These are phyloP conservation scores for Hyaloscypha bicolor DNA, from an alignment of 495 filamentous ascomycete genomes.

Conservation along the genomic window DNA sequence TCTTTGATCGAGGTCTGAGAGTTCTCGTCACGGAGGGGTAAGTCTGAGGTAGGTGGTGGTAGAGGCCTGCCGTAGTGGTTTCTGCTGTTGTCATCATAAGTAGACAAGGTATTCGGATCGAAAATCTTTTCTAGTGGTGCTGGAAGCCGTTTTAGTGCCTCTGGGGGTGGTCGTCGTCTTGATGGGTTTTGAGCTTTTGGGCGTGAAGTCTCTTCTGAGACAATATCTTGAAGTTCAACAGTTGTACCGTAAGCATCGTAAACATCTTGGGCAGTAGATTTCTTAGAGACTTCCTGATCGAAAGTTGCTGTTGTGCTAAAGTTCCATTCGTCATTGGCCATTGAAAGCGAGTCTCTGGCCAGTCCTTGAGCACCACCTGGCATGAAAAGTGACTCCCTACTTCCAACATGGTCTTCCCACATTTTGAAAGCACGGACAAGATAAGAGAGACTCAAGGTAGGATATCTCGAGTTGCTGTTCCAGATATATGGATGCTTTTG, in stretches of 20 bases:
- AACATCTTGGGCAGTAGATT: conserved; percentile 47
- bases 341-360: conserved; percentile 35
- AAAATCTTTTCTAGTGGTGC: conserved; percentile 58
- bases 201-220: conserved; percentile 19
- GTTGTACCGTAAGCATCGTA: conserved; percentile 52
- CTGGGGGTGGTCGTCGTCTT: conserved; percentile 51
- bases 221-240: conserved; percentile 43
- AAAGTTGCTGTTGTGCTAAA: conserved; percentile 88
- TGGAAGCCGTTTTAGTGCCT: conserved; percentile 46
- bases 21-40: conserved; percentile 55
- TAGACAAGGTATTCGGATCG: conserved; percentile 57
- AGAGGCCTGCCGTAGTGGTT: conserved; percentile 47
- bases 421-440: conserved; percentile 82
- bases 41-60: conserved; percentile 36
- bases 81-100: conserved; percentile 55
- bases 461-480: conserved; percentile 66
- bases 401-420: conserved; percentile 86
- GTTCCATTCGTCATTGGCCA: conserved; percentile 75
- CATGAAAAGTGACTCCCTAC: conserved; percentile 79
- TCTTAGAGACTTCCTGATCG: conserved; percentile 58
- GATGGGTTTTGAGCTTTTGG: conserved; percentile 39
- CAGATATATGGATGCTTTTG: conserved; percentile 64
- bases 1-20: conserved; percentile 52
- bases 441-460: conserved; percentile 65
- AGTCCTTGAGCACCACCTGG: conserved; percentile 70